Evolutionary conservation across 345 rosid species (phyloP), one percentile per base, ranked within the genome.

Genomic region (Sonneratia caseolaris): DNA sequence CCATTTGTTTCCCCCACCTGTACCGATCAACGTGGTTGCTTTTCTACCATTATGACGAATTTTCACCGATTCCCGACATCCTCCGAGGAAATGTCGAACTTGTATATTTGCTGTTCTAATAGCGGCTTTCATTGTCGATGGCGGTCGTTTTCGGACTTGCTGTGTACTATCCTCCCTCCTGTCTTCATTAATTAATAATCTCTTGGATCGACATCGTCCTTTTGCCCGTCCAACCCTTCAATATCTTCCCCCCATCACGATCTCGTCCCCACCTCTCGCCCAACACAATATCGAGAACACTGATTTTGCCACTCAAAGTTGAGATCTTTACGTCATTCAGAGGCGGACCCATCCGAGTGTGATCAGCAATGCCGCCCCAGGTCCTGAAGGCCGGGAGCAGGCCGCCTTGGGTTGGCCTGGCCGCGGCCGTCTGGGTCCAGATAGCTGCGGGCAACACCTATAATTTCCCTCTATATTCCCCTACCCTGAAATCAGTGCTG

Each of bases 401-500:
- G 73, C 98, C 99, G 13, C 99, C 99, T 2, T 95, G 99, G 99
- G 91, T 92, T 64, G 97, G 98, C 0, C 82, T 92, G 32, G 96
- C 94, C 0, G 98, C 99, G 0, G 99, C 99, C 9, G 84, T 88
- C 0, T 92, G 99, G 98, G 89, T 96, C 38, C 81, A 89, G 77
- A 71, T 89, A 56, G 78, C 91, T 0, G 91, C 97, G 0, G 99
- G 94, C 57, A 91, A 75, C 77, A 68, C 73, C 40, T 78, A 82
- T 79, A 95, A 84, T 79, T 95, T 95, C 83, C 92, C 98, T 3
- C 91, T 95, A 18, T 95, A 84, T 78, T 90, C 98, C 5, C 62
- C 89, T 6, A 80, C 91, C 1, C 76, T 95, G 37, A 95, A 95
- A 83, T 86, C 88, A 43, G 94, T 90, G 0, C 48, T 91, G 78